Evolutionary conservation across 1,284 basidiomycete genomes (phyloP), one percentile per base, ranked within the genome.

Genomic region (Xerocomus amazonicus): DNA sequence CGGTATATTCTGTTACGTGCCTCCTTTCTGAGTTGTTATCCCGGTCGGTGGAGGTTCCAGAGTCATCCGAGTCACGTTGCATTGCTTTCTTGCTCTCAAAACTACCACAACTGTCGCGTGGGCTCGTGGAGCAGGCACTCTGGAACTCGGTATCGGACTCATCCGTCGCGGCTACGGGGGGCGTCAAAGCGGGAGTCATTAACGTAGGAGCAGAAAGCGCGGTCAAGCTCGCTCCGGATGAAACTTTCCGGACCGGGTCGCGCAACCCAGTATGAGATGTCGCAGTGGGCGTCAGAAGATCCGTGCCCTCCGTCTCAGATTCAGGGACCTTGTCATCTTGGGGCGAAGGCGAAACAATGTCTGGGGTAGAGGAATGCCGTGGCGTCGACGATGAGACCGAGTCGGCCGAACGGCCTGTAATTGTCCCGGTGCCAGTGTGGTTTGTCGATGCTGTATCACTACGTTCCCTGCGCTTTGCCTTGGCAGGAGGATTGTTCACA

Each of bases 91-190:
- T 62, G 53, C 55, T 52, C 35, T 67, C 65, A 48, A 67, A 70
- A 50, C 73, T 76, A 10, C 70, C 73, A 51, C 80, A 82, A 59
- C 83, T 86, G 43, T 72, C 78, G 3, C 84, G 76, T 10, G 87
- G 84, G 59, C 84, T 87, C 1, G 77, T 70, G 5, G 87, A 89
- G 66, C 87, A 90, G 34, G 88, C 87, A 56, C 87, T 90, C 67
- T 89, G 87, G 66, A 90, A 90, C 60, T 90, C 87, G 14, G 84
- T 85, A 59, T 90, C 87, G 29, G 87, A 89, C 56, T 89, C 88
- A 56, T 90, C 87, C 9, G 87, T 84, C 23, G 75, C 69, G 33
- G 73, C 70, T 17, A 73, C 57, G 2, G 67, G 66, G 3, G 73
- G 69, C 1, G 74, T 74, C 45, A 74, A 65, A 16, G 73, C 69